Evolutionary conservation across 2,329 filamentous ascomycete species (phyloP).

Genomic region (Stagonosporopsis rhizophila): DNA sequence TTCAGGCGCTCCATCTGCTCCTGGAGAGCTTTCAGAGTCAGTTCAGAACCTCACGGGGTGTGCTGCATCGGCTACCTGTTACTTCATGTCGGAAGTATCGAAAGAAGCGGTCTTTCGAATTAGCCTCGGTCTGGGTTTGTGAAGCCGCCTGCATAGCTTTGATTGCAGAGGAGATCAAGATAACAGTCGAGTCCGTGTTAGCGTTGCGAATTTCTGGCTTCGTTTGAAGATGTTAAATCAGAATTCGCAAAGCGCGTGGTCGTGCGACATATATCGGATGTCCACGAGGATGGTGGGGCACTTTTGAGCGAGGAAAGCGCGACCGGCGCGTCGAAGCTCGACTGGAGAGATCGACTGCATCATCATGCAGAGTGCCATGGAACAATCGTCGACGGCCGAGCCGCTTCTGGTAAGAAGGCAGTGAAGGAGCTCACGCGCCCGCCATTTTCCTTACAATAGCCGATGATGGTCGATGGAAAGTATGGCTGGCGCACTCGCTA

Average conservation of each 20-base stretch:
- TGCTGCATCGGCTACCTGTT: constrained; percentile 60
- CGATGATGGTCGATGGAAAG: constrained; percentile 2
- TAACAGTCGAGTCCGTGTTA: neutral
- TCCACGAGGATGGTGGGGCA: constrained; percentile 19
- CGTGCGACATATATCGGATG: constrained; percentile 9
- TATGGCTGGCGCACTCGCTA: constrained; percentile 1
- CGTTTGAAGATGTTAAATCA: neutral
- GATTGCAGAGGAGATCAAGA: neutral
- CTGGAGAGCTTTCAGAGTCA: constrained; percentile 69
- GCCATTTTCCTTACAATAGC: constrained; percentile 1
- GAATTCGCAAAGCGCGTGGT: constrained; percentile 1
- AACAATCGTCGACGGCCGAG: constrained; percentile 3
- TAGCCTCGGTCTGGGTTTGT: constrained; percentile 30
- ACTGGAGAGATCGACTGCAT: constrained; percentile 17
- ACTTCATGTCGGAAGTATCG: constrained; percentile 81
- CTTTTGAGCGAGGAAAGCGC: constrained; percentile 5
- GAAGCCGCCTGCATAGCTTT: constrained; percentile 18
- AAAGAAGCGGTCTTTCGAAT: constrained; percentile 80
- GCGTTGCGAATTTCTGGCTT: neutral
- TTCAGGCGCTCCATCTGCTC: constrained; percentile 75
- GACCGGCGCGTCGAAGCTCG: constrained; percentile 12
- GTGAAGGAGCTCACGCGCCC: constrained; percentile 15
- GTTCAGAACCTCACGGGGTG: neutral
- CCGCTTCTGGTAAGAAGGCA: constrained; percentile 11
- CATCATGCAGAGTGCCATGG: constrained; percentile 21